These are phyloP conservation scores for Chlorociboria aeruginascens DNA, from an alignment of 495 filamentous ascomycete genomes.

Conservation along the genomic window DNA sequence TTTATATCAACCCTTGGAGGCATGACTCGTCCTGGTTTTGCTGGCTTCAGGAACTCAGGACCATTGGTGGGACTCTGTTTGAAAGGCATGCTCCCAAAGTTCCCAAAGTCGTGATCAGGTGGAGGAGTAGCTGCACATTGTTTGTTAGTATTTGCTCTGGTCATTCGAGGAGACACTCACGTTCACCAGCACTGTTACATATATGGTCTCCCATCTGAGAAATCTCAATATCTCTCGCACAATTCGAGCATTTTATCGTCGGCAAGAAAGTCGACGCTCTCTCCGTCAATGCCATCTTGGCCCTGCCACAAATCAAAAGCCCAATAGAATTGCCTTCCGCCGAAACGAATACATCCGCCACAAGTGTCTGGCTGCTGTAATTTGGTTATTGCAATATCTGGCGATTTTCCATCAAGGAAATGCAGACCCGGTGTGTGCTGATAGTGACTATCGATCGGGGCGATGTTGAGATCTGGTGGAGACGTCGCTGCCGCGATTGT, in stretches of 20 bases:
- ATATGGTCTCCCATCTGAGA: conserved; percentile 86
- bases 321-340: neutral
- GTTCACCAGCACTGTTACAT: conserved; percentile 34
- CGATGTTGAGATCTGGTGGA: neutral
- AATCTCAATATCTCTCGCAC: conserved; percentile 76
- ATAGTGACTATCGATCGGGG: neutral
- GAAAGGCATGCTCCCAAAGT: conserved; percentile 13
- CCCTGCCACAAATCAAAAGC: neutral
- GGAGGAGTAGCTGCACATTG: conserved; percentile 22
- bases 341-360: conserved; percentile 11
- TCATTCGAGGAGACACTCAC: conserved; percentile 2
- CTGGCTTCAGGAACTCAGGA: conserved; percentile 19
- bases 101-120: conserved; percentile 23
- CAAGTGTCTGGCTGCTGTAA: too few relatives aligned
- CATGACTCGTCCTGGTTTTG: conserved; percentile 22
- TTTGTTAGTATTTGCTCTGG: conserved; percentile 3
- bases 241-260: conserved; percentile 91
- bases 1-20: conserved; percentile 41
- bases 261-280: conserved; percentile 66
- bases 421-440: neutral
- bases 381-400: too few relatives aligned
- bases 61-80: conserved; percentile 14
- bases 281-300: conserved; percentile 36
- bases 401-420: too few relatives aligned
- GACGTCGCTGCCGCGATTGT: neutral